Percentiles rank a stretch among this genome's conserved stretches.
Evolutionary conservation across 768 basidiomycete species (phyloP).

Genomic region (Pleurotus ostreatus): DNA sequence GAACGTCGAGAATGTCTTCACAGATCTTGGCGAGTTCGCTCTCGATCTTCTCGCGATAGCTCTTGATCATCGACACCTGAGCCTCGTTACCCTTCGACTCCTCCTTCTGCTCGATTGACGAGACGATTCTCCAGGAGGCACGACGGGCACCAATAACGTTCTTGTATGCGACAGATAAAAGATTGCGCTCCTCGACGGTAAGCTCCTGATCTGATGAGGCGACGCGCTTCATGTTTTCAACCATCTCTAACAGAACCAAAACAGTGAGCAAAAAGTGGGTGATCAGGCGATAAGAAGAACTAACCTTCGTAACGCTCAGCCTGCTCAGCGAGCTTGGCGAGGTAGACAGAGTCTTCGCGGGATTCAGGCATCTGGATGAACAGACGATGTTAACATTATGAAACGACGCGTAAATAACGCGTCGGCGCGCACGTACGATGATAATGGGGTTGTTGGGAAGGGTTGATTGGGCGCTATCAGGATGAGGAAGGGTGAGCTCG

Average conservation of each 20-base stretch:
- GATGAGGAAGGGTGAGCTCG: conserved; percentile 28
- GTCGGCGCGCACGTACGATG: conserved; percentile 29
- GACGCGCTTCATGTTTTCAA: conserved; percentile 99
- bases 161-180: conserved; percentile 89
- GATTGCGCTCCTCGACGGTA: conserved; percentile 95
- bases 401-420: conserved; percentile 23
- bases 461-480: conserved; percentile 15
- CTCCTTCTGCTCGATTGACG: conserved; percentile 70
- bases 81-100: conserved; percentile 40
- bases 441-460: conserved; percentile 24
- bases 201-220: conserved; percentile 97
- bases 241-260: conserved; percentile 67
- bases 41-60: conserved; percentile 74
- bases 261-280: conserved; percentile 12
- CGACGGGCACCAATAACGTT: conserved; percentile 82
- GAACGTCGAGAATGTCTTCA: conserved; percentile 69
- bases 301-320: conserved; percentile 98
- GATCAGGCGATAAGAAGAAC: conserved; percentile 15
- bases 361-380: conserved; percentile 66
- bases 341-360: conserved; percentile 98
- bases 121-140: conserved; percentile 80
- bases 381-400: conserved; percentile 1
- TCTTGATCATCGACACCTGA: conserved; percentile 64
- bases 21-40: conserved; percentile 72
- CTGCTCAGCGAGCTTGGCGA: conserved; percentile 99